A percentile compares a stretch with the other conserved stretches of the same genome.
Conservation (phyloP, 2,329 filamentous ascomycete species). For the Pseudogymnoascus destructans region DNA sequence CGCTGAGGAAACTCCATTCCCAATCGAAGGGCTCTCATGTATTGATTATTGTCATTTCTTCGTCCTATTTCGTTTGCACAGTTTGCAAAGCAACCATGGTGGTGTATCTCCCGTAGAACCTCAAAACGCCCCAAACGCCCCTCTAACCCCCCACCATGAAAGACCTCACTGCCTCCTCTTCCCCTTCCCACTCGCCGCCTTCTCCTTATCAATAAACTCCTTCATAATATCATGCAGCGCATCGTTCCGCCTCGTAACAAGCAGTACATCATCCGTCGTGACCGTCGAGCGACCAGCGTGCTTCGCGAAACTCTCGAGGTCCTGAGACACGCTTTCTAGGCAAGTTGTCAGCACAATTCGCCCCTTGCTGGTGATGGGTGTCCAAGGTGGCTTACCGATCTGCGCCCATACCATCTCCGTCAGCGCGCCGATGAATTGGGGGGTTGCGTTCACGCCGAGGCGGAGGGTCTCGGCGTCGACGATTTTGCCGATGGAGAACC, state of each 20-base stretch:
- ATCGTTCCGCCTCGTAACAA: slow-evolving; percentile 77
- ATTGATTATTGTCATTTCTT: neutral
- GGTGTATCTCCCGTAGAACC: neutral
- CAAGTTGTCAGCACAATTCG: neutral
- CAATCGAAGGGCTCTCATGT: neutral
- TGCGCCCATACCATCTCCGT: slow-evolving; percentile 83
- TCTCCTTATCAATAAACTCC: slow-evolving; percentile 49
- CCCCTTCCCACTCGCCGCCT: slow-evolving; percentile 29
- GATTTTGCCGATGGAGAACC: slow-evolving; percentile 74
- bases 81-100: neutral
- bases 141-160: neutral
- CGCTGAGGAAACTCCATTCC: neutral
- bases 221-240: slow-evolving; percentile 66
- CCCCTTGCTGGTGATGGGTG: neutral
- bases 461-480: slow-evolving; percentile 71
- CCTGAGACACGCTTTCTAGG: slow-evolving; percentile 40
- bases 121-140: neutral
- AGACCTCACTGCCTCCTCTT: slow-evolving; percentile 4
- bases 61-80: neutral
- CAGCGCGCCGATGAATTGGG: slow-evolving; percentile 75
- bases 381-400: slow-evolving; percentile 45
- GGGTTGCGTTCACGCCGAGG: slow-evolving; percentile 71
- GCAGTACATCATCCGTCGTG: slow-evolving; percentile 73
- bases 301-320: slow-evolving; percentile 53
- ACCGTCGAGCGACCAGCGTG: slow-evolving; percentile 75